Percentiles rank a stretch among this genome's conserved stretches.
Evolutionary conservation across 1,139 yeast genomes (phyloP).

Genomic region (Yamadazyma mexicana): DNA sequence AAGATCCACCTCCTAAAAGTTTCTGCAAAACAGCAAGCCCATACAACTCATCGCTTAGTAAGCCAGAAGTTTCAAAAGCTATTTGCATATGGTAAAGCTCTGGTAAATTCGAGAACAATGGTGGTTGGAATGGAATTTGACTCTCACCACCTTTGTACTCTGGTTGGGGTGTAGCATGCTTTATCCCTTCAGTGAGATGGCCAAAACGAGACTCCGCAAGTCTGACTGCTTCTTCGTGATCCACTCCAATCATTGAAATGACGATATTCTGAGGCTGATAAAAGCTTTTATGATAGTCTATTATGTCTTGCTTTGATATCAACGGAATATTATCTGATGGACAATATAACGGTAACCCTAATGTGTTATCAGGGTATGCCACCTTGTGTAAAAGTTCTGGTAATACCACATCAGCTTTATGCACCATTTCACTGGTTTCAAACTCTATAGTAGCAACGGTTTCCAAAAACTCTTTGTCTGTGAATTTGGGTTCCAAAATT

Average conservation of each 20-base stretch:
- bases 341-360: slow-evolving; percentile 85
- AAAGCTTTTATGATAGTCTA: slow-evolving; percentile 63
- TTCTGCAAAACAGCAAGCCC: slow-evolving; percentile 91
- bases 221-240: slow-evolving; percentile 66
- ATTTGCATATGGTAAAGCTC: slow-evolving; percentile 85
- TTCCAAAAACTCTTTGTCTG: slow-evolving; percentile 70
- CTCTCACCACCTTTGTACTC: slow-evolving; percentile 78
- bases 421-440: slow-evolving; percentile 79
- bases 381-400: slow-evolving; percentile 87
- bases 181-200: slow-evolving; percentile 19
- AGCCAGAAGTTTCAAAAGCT: slow-evolving; percentile 86
- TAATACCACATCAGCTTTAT: slow-evolving; percentile 80
- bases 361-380: slow-evolving; percentile 70
- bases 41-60: slow-evolving; percentile 82
- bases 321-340: slow-evolving; percentile 66
- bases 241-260: slow-evolving; percentile 85
- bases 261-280: slow-evolving; percentile 83
- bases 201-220: slow-evolving; percentile 59
- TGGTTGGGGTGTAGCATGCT: slow-evolving; percentile 30
- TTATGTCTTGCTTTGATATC: slow-evolving; percentile 54
- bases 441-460: slow-evolving; percentile 75
- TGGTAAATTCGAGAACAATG: slow-evolving; percentile 68
- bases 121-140: slow-evolving; percentile 68
- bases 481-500: slow-evolving; percentile 64
- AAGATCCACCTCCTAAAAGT: slow-evolving; percentile 95